Percentiles rank a stretch among this genome's conserved stretches.
Conservation (phyloP, 768 basidiomycete genomes). For the Sporobolomyces roseus region DNA sequence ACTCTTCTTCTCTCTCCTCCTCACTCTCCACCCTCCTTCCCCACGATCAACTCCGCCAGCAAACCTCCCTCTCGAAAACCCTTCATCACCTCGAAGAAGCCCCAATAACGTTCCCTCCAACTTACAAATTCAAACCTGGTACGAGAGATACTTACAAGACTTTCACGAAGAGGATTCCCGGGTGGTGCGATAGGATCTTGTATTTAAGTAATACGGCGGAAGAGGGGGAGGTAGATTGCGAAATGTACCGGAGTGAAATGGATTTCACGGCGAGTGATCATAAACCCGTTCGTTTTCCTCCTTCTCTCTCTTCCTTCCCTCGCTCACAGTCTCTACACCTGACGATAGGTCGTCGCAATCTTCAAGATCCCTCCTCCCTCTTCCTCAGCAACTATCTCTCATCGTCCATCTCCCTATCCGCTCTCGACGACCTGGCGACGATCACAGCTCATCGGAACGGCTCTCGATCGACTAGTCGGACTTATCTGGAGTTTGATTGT, state of each 20-base stretch:
- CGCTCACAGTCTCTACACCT: too few species aligned
- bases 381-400: constrained; percentile 5
- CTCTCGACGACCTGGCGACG: constrained; percentile 47
- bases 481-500: constrained; percentile 72
- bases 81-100: constrained; percentile 76
- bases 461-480: constrained; percentile 70
- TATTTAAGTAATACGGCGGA: constrained; percentile 66
- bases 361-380: constrained; percentile 30
- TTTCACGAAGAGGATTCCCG: constrained; percentile 69
- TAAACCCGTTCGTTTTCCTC: constrained; percentile 79
- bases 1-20: constrained; percentile 1
- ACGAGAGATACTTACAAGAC: constrained; percentile 27
- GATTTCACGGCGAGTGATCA: constrained; percentile 88
- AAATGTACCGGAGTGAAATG: constrained; percentile 67
- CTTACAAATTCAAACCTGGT: constrained; percentile 68
- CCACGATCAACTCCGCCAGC: constrained; percentile 50
- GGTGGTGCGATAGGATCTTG: constrained; percentile 90
- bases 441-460: constrained; percentile 65
- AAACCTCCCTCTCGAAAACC: constrained; percentile 62
- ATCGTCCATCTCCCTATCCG: constrained; percentile 39
- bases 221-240: constrained; percentile 57
- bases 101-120: constrained; percentile 83
- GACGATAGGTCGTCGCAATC: constrained; percentile 24
- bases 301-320: constrained; percentile 52
- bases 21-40: constrained; percentile 36